A percentile compares a stretch with the other conserved stretches of the same genome.
Evolutionary conservation across 371 early-diverging fungal species (phyloP).

Genomic region (Mucor plumbeus): DNA sequence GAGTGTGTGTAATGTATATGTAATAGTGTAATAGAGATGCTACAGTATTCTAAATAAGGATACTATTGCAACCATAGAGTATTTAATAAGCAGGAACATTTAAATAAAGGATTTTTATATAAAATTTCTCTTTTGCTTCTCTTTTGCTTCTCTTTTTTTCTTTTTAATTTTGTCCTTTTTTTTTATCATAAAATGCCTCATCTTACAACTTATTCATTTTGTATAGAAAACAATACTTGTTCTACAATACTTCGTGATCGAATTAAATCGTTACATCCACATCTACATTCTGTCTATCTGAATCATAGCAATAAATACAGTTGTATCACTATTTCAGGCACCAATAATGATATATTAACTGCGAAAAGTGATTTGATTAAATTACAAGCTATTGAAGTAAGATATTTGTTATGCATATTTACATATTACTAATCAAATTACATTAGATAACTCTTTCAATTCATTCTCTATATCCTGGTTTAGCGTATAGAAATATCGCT

Average conservation of each 20-base stretch:
- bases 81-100: conserved; percentile 8
- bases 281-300: conserved; percentile 13
- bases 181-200: conserved; percentile 12
- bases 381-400: conserved; percentile 8
- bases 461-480: conserved; percentile 29
- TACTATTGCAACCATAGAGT: background rate
- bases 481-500: conserved; percentile 20
- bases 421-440: background rate
- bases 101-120: background rate
- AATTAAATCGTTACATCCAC: conserved; percentile 18
- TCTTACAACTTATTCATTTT: conserved; percentile 24
- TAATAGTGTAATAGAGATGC: background rate
- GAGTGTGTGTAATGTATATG: background rate
- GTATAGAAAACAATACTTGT: conserved; percentile 14
- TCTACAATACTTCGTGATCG: conserved; percentile 13
- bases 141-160: background rate
- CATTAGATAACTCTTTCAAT: conserved; percentile 17
- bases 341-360: background rate
- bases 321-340: conserved; percentile 20
- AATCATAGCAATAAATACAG: conserved; percentile 9
- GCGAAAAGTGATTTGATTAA: conserved; percentile 22
- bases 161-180: background rate
- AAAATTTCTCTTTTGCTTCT: background rate
- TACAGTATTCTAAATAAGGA: background rate
- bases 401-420: background rate